phyloP scores from a whole-genome alignment of 1,139 yeast genomes.

The Dujonia santamariae region DNA sequence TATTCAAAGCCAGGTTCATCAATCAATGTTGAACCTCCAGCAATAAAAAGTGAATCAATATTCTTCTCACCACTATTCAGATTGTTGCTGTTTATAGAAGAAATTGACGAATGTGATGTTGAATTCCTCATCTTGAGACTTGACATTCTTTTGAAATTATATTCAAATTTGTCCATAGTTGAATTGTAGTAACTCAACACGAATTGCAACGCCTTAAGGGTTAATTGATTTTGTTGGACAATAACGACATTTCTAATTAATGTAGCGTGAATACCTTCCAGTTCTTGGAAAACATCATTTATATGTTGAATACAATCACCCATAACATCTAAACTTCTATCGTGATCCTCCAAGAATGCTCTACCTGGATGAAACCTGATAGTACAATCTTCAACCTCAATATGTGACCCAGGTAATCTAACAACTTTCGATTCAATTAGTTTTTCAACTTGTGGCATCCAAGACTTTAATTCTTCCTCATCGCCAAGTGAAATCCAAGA shows the following conservation, averaged over 20 bases:
- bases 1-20: conserved; percentile 70
- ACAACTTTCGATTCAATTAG: conserved; percentile 68
- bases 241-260: conserved; percentile 67
- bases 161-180: conserved; percentile 12
- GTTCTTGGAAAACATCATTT: conserved; percentile 63
- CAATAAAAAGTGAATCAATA: conserved; percentile 47
- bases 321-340: conserved; percentile 62
- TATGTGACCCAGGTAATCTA: conserved; percentile 74
- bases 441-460: conserved; percentile 63
- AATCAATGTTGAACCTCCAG: conserved; percentile 68
- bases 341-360: conserved; percentile 57
- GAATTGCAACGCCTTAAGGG: conserved; percentile 52
- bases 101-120: conserved; percentile 2
- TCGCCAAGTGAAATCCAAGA: conserved; percentile 69
- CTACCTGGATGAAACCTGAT: conserved; percentile 71
- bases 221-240: conserved; percentile 56
- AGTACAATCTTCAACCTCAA: conserved; percentile 73
- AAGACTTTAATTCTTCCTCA: conserved; percentile 44
- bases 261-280: conserved; percentile 73
- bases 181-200: conserved; percentile 31
- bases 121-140: conserved; percentile 4
- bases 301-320: conserved; percentile 88
- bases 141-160: conserved; percentile 19
- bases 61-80: conserved; percentile 1
- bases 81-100: conserved; percentile 1